Evolutionary conservation across 2,329 filamentous ascomycete species (phyloP).

Genomic region (Orbilia quercus): DNA sequence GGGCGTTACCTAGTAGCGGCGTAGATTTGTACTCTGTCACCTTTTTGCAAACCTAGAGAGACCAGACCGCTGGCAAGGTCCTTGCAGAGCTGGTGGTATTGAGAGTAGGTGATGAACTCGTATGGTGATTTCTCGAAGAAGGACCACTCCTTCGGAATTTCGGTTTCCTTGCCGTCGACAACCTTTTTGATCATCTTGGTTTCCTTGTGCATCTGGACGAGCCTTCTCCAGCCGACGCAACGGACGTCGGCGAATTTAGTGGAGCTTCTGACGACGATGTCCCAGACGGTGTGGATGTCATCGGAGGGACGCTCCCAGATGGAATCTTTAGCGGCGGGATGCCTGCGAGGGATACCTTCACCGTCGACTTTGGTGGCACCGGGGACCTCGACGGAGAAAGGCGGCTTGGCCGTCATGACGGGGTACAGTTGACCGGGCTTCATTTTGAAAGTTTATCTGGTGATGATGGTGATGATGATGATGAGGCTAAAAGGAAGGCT

Average conservation of each 20-base stretch:
- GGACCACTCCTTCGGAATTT: slow-evolving; percentile 91
- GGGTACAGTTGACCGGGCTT: slow-evolving; percentile 31
- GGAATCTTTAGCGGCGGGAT: slow-evolving; percentile 76
- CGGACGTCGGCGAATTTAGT: slow-evolving; percentile 72
- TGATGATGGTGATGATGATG: neutral
- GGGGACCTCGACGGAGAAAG: slow-evolving; percentile 78
- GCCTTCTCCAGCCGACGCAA: slow-evolving; percentile 76
- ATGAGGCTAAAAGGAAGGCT: no score
- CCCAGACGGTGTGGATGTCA: slow-evolving; percentile 80
- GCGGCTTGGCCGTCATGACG: slow-evolving; percentile 74
- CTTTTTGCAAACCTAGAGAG: slow-evolving; percentile 75
- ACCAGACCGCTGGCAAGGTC: slow-evolving; percentile 78
- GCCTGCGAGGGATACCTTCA: slow-evolving; percentile 84
- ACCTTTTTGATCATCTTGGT: slow-evolving; percentile 90
- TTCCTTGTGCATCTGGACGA: slow-evolving; percentile 82
- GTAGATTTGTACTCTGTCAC: slow-evolving; percentile 81
- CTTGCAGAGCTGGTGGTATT: slow-evolving; percentile 78
- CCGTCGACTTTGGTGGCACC: slow-evolving; percentile 76
- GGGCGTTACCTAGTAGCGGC: slow-evolving; percentile 78
- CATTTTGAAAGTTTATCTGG: slow-evolving; percentile 35
- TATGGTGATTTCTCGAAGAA: slow-evolving; percentile 86
- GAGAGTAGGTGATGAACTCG: slow-evolving; percentile 79
- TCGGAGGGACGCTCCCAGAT: slow-evolving; percentile 74
- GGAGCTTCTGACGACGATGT: slow-evolving; percentile 78
- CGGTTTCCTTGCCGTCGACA: slow-evolving; percentile 79